Conservation (phyloP, 148 eudicot genomes). For the Cornus florida region DNA sequence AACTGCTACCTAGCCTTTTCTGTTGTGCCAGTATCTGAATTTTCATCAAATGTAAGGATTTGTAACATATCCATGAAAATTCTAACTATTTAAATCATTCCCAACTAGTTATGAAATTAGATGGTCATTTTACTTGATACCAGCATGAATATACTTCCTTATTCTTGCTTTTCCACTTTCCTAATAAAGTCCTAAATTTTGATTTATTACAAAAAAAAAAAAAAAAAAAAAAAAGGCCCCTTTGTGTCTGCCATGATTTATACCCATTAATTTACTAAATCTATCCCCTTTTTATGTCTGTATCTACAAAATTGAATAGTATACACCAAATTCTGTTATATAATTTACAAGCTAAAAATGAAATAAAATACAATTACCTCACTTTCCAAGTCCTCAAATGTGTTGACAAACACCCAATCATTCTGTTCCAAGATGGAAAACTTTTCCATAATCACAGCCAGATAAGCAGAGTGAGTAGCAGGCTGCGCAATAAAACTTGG, state of each 20-base stretch:
- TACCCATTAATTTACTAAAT: no score
- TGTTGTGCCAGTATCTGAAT: not conserved
- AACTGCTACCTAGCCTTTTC: not conserved
- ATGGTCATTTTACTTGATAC: no score
- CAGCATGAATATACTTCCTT: not conserved
- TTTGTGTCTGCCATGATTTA: no score
- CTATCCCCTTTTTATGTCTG: not conserved
- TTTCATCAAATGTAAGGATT: not conserved
- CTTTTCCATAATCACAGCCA: slow-evolving; percentile 18
- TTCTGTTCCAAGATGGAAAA: slow-evolving; percentile 9
- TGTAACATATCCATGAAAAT: no score
- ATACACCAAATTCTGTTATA: not conserved
- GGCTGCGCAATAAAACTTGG: slow-evolving; percentile 12
- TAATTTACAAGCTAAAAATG: not conserved
- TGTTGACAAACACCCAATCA: slow-evolving; percentile 24
- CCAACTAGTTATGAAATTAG: not conserved
- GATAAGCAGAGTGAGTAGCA: slow-evolving; percentile 9
- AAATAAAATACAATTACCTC: slow-evolving; percentile 13
- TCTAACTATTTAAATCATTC: not conserved
- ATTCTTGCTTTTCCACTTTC: not conserved
- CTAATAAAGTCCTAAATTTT: no score
- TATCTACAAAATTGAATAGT: not conserved
- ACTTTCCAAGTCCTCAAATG: slow-evolving; percentile 21
- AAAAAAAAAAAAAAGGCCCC: no score
- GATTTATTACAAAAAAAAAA: no score